Evolutionary conservation across 2,329 filamentous ascomycete species (phyloP), one percentile per base, ranked within the genome.

Genomic region (Fusarium siculi): DNA sequence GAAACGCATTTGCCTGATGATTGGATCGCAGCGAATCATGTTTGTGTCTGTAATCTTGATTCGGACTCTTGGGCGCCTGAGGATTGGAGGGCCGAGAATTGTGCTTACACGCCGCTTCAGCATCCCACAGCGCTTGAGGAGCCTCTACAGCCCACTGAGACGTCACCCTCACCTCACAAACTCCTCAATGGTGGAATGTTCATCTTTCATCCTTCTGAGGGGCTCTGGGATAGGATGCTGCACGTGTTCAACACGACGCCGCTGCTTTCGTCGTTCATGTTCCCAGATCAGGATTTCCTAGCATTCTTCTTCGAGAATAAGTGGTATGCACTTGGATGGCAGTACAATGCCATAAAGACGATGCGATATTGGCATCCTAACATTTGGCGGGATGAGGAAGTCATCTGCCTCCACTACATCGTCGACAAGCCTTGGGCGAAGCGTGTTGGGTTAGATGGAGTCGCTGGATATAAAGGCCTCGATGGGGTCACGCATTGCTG

Each of bases 181-280:
- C 65, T 76, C 19, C 73, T 76, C 23, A 76, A 76, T 21, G 68
- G 74, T 8, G 74, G 74, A 2, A 74, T 76, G 73, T 72, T 76
- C 34, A 74, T 76, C 18, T 76, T 75, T 7, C 73, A 74, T 15
- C 74, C 74, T 2, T 75, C 74, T 0, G 4, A 70, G 15, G 39
- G 2, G 2, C 55, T 74, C 3, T 76, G 74, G 74, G 70, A 62
- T 14, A 19, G 25, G 3, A 76, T 76, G 74, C 15, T 75, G 16
- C 4, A 42, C 2, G 57, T 63, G 0, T 76, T 75, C 25, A 75
- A 75, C 43, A 72, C 63, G 0, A 70, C 64, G 2, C 70, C 74
- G 7, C 53, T 70, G 0, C 63, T 76, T 5, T 60, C 73, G 1
- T 54, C 63, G 0, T 76, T 70, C n/a, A 64, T 72, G 64, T 76